Percentiles rank a stretch among this genome's conserved stretches.
Conservation (phyloP, 192 early-diverging fungal genomes). For the Coemansia sp. region DNA sequence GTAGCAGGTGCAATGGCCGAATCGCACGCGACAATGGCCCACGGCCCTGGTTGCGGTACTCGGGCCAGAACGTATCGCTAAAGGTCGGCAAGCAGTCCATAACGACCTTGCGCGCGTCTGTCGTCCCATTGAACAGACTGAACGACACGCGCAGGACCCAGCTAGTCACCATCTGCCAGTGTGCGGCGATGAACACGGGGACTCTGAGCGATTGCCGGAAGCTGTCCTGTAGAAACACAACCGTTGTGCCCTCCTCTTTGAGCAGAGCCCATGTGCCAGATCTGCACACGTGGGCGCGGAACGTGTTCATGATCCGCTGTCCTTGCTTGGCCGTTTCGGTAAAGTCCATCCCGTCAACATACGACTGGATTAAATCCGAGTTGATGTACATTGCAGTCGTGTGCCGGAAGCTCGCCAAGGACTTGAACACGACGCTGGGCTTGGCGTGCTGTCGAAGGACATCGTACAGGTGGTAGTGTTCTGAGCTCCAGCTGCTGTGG, state of each 20-base stretch:
- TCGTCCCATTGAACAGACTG: conserved; percentile 38
- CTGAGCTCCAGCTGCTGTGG: conserved; percentile 21
- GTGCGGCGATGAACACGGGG: conserved; percentile 33
- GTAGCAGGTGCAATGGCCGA: conserved; percentile 43
- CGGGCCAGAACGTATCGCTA: conserved; percentile 24
- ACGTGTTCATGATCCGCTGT: conserved; percentile 29
- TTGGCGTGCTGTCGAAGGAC: conserved; percentile 18
- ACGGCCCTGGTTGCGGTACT: conserved; percentile 13
- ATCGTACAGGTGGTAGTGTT: conserved; percentile 33
- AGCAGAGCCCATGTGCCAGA: conserved; percentile 42
- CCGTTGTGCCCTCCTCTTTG: conserved; percentile 21
- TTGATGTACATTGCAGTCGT: conserved; percentile 42
- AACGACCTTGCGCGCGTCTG: conserved; percentile 37
- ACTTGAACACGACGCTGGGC: conserved; percentile 5
- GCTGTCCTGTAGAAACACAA: conserved; percentile 39
- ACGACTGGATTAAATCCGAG: conserved; percentile 29
- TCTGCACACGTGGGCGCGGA: conserved; percentile 39
- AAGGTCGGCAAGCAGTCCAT: conserved; percentile 36
- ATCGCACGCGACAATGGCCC: conserved; percentile 34
- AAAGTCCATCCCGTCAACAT: conserved; percentile 40
- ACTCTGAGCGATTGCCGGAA: conserved; percentile 23
- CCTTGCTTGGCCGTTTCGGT: conserved; percentile 29
- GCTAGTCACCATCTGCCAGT: conserved; percentile 42
- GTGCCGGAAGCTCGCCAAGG: conserved; percentile 30
- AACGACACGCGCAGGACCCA: conserved; percentile 43